Evolutionary conservation across 2,329 filamentous ascomycete genomes (phyloP).

Genomic region (Phoma sp.): DNA sequence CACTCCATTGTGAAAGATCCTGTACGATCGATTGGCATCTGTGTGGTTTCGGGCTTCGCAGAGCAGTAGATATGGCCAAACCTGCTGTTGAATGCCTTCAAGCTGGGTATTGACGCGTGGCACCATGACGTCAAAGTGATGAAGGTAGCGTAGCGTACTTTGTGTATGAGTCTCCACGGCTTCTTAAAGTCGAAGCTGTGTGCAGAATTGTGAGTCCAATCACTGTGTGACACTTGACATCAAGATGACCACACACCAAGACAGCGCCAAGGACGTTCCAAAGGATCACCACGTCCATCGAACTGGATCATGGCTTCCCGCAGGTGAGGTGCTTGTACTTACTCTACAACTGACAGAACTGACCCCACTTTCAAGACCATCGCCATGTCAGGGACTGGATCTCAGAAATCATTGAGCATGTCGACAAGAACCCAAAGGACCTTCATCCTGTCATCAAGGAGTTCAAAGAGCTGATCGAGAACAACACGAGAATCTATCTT

Average conservation of each 20-base stretch:
- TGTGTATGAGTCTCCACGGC: not conserved
- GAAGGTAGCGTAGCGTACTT: not conserved
- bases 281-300: conserved; percentile 28
- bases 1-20: no score
- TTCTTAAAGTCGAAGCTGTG: not conserved
- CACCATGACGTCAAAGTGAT: conserved; percentile 12
- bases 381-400: conserved; percentile 69
- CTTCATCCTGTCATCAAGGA: conserved; percentile 67
- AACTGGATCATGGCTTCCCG: conserved; percentile 14
- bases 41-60: not conserved
- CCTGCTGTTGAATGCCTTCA: not conserved
- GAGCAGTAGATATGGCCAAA: not conserved
- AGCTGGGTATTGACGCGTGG: no score
- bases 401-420: conserved; percentile 60
- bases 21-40: not conserved
- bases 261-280: conserved; percentile 20
- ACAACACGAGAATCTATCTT: conserved; percentile 68
- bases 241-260: conserved; percentile 18
- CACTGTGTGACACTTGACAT: not conserved
- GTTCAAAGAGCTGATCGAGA: conserved; percentile 70
- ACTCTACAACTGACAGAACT: not conserved
- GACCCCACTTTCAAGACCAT: conserved; percentile 59
- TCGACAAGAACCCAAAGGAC: conserved; percentile 57
- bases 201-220: not conserved
- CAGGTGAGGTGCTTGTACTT: not conserved